Evolutionary conservation across 1,284 basidiomycete genomes (phyloP), one percentile per base, ranked within the genome.

Genomic region (Sporisorium scitamineum): DNA sequence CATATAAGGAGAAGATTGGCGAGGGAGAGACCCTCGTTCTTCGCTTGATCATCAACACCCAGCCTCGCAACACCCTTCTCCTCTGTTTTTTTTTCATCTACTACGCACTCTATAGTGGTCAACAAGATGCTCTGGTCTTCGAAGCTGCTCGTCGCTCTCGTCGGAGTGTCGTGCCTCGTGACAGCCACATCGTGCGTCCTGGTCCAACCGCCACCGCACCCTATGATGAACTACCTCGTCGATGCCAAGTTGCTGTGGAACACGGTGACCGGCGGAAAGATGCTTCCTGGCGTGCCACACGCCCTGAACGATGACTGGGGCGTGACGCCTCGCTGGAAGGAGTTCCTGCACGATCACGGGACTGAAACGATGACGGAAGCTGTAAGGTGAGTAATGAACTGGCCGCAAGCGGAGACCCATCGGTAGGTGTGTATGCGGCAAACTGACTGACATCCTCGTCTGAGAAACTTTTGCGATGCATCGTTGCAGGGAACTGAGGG

Each of bases 231-330:
- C 18, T 42, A 42, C 54, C 27, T 61, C 27, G 14, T 27, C 22
- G 61, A 64, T 14, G 67, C 53, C 26, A 51, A 31, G 13, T 20
- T 24, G 9, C 57, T 70, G 3, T 70, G 67, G 67, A 5, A 55
- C n/a, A 42, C 24, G 26, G 61, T 70, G 18, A 44, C 53, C 6
- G 55, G 13, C 34, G 32, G 34, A 24, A 63, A 50, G 10, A 34
- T 63, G 26, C 48, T 70, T n/a, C 67, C 67, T 16, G 61, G 67
- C 9, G 14, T 50, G 11, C 47, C 9, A 22, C 61, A 70, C 44
- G 29, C 52, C n/a, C n/a, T 53, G 20, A 70, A 64, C 34, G 32
- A 41, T 18, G 53, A 56, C 0, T 2, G 48, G 6, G 67, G 67
- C 7, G 61, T 70, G 24, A 56, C 57, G 1, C 31, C 20, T 1